phyloP scores from a whole-genome alignment of 2,329 filamentous ascomycete genomes.

The Fusarium phyllophilum region DNA sequence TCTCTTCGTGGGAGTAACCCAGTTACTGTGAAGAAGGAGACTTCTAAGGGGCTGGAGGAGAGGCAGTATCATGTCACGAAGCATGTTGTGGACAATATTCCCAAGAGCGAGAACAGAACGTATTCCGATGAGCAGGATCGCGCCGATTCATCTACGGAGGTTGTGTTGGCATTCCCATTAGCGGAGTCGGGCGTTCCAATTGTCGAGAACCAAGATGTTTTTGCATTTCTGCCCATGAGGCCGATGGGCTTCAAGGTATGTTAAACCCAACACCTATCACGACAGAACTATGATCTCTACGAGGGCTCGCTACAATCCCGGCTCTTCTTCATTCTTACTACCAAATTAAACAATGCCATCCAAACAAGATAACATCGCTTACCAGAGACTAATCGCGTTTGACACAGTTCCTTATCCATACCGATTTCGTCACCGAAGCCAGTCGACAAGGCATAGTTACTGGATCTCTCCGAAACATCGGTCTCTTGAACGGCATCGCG shows the following conservation, averaged over 20 bases:
- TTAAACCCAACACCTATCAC: neutral
- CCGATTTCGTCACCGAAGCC: slow-evolving; percentile 60
- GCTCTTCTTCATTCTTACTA: neutral
- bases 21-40: slow-evolving; percentile 10
- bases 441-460: slow-evolving; percentile 55
- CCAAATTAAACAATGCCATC: neutral
- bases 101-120: slow-evolving; percentile 49
- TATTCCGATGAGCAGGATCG: slow-evolving; percentile 44
- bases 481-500: slow-evolving; percentile 50
- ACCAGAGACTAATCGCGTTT: too few species aligned
- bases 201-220: slow-evolving; percentile 54
- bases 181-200: slow-evolving; percentile 46
- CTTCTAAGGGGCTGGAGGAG: neutral
- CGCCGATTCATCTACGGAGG: slow-evolving; percentile 45
- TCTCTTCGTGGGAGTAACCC: slow-evolving; percentile 21
- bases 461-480: slow-evolving; percentile 52
- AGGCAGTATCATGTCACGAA: slow-evolving; percentile 45
- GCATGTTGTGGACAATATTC: slow-evolving; percentile 42
- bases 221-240: slow-evolving; percentile 58
- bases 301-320: neutral
- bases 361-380: neutral
- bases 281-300: neutral
- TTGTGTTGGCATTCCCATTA: slow-evolving; percentile 60
- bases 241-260: slow-evolving; percentile 55
- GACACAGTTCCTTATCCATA: slow-evolving; percentile 57